Conservation (phyloP, 2,329 filamentous ascomycete genomes). For the Leptographium lundbergii region DNA sequence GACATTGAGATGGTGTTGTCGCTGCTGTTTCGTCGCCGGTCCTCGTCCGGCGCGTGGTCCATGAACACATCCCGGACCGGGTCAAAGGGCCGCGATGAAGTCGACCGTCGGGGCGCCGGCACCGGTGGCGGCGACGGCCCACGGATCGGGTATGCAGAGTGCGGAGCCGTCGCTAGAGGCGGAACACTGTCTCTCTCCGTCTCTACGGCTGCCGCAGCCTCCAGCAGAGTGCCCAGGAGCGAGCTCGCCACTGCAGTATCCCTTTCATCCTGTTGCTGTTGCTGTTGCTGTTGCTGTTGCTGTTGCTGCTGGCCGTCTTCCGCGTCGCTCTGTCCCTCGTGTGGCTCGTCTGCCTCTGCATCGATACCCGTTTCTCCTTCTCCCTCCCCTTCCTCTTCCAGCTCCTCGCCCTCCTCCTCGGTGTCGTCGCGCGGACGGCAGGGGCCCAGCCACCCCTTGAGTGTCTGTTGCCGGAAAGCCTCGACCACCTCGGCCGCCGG, state of each 20-base stretch:
- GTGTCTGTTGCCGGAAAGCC: slow-evolving; percentile 6
- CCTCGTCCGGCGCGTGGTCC: slow-evolving; percentile 12
- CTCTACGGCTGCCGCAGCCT: background rate
- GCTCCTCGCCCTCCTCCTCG: slow-evolving; percentile 5
- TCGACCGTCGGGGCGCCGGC: slow-evolving; percentile 4
- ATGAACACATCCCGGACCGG: slow-evolving; percentile 30
- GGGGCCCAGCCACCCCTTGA: slow-evolving; percentile 11
- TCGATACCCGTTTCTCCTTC: slow-evolving; percentile 8
- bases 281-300: background rate
- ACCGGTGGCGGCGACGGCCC: background rate
- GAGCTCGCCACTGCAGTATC: background rate
- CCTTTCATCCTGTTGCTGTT: too few relatives aligned
- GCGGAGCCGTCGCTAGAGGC: background rate
- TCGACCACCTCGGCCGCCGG: slow-evolving; percentile 8
- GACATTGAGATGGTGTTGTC: background rate
- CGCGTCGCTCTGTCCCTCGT: slow-evolving; percentile 6
- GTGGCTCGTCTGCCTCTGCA: background rate
- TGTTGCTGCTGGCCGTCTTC: slow-evolving; percentile 12
- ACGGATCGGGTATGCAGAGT: background rate
- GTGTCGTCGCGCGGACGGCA: slow-evolving; percentile 4
- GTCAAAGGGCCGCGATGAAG: slow-evolving; percentile 29
- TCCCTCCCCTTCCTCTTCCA: slow-evolving; percentile 6
- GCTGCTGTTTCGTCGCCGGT: background rate
- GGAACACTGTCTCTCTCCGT: background rate
- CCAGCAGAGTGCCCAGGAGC: background rate